Percentiles rank a stretch among this genome's conserved stretches.
Evolutionary conservation across 2,329 filamentous ascomycete genomes (phyloP).

Genomic region (Dactylellina cionopaga): DNA sequence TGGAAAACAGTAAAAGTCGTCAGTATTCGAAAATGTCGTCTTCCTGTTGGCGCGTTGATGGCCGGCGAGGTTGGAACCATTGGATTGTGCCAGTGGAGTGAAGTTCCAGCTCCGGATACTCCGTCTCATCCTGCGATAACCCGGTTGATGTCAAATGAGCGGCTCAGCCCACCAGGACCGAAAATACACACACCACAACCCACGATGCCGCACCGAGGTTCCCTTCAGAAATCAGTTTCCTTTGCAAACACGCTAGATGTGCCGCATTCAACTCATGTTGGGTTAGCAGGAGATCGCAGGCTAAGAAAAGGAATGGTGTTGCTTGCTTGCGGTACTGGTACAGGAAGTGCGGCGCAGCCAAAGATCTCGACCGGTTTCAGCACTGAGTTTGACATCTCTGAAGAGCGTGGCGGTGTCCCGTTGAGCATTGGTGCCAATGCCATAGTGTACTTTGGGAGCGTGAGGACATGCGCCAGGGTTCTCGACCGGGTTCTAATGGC

Average conservation of each 20-base stretch:
- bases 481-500: constrained; percentile 62
- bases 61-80: constrained; percentile 90
- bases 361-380: constrained; percentile 75
- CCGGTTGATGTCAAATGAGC: constrained; percentile 18
- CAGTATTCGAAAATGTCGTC: constrained; percentile 85
- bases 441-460: constrained; percentile 86
- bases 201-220: constrained; percentile 58
- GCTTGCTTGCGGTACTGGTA: constrained; percentile 67
- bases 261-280: constrained; percentile 31
- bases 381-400: constrained; percentile 74
- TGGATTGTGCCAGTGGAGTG: constrained; percentile 72
- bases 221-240: constrained; percentile 59
- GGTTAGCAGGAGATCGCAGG: constrained; percentile 54
- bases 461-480: constrained; percentile 84
- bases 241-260: constrained; percentile 61
- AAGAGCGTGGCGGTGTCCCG: constrained; percentile 60
- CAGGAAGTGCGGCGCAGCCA: constrained; percentile 62
- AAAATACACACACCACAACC: constrained; percentile 55
- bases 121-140: constrained; percentile 55
- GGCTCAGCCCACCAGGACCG: constrained; percentile 24
- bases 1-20: constrained; percentile 85
- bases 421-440: constrained; percentile 75
- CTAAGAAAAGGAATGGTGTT: constrained; percentile 85
- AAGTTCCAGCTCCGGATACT: constrained; percentile 60
- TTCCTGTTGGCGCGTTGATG: constrained; percentile 79